Base-by-base conservation (phyloP, 2,329 filamentous ascomycete species). In the Cryoendolithus antarcticus region DNA sequence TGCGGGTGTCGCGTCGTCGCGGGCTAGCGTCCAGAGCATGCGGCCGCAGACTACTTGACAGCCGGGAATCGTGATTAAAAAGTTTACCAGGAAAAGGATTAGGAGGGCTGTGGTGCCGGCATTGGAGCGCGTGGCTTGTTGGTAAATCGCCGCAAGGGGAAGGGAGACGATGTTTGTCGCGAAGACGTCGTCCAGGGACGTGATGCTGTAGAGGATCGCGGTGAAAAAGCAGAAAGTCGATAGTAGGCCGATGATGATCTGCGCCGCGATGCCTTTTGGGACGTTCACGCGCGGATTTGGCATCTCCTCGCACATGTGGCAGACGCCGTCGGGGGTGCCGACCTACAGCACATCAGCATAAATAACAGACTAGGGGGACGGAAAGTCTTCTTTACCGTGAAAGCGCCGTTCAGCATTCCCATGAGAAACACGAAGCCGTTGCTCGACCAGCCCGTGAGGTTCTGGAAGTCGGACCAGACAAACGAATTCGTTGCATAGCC, bases 111-210 rank as follows among this genome's bases (percentile, higher is more conserved):
- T 49, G 2, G 63, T 59, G 27, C 62, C 65, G 15, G 50, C 61
- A 12, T 50, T 51, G 12, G 54, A 58, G 31, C 59, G 58, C 1
- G 64, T 68, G 4, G 62, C 61, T 55, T 70, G 67, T 13, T 57
- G 64, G 56, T 82, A 84, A 42, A 84, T 77, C 38, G 77, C 73
- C 5, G 76, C 73, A 9, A 82, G 71, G 0, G 80, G 80, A 50
- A 44, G 68, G 69, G 40, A 52, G 7, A 62, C 60, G 11, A 52
- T 47, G 34, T 45, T 43, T 9, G 66, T 62, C 6, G 60, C 53
- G 34, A 74, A 64, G 34, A 77, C 67, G 13, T 66, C 64, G 48
- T 74, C 65, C 43, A 77, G 65, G 50, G 75, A 69, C 3, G 67
- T 70, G 46, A 77, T 73, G 43, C 67, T 59, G 59, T 80, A 79